Conservation (phyloP, 2,329 filamentous ascomycete genomes). For the Pseudogymnoascus sp. region DNA sequence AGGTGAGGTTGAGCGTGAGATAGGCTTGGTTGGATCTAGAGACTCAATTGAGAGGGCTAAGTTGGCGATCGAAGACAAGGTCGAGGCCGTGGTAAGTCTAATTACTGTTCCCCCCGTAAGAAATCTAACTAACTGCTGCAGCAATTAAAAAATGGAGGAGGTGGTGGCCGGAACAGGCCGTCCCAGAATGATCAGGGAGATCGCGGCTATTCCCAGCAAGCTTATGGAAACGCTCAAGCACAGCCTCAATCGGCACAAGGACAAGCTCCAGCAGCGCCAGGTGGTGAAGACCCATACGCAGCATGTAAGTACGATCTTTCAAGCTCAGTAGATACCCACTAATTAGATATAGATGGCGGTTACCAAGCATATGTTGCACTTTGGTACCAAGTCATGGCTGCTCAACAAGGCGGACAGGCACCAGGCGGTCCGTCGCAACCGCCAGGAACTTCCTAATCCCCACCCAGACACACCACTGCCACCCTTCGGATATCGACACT, state of each 20-base stretch:
- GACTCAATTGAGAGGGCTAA: conserved; percentile 77
- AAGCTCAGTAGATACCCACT: conserved; percentile 22
- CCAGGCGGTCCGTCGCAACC: conserved; percentile 33
- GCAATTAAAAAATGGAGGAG: conserved; percentile 46
- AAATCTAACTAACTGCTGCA: conserved; percentile 26
- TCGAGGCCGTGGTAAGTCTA: conserved; percentile 74
- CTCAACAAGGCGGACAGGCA: conserved; percentile 37
- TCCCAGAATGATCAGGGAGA: conserved; percentile 49
- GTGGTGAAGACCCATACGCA: conserved; percentile 62
- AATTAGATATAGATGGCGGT: conserved; percentile 54
- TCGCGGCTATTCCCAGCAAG: conserved; percentile 44
- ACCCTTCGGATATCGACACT: conserved; percentile 22
- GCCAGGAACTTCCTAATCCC: conserved; percentile 32
- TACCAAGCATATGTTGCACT: conserved; percentile 74
- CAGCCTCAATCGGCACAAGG: conserved; percentile 38
- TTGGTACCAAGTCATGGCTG: conserved; percentile 67
- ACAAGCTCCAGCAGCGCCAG: conserved; percentile 38
- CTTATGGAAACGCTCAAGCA: conserved; percentile 33
- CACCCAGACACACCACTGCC: conserved; percentile 15
- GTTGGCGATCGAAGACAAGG: conserved; percentile 81
- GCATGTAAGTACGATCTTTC: conserved; percentile 48
- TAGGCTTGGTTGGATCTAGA: conserved; percentile 71
- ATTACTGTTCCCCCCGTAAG: background rate
- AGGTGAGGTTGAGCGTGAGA: conserved; percentile 74
- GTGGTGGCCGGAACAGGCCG: conserved; percentile 37